These are phyloP conservation scores for Termitomyces heimii DNA, from an alignment of 768 basidiomycete genomes.

Conservation along the genomic window DNA sequence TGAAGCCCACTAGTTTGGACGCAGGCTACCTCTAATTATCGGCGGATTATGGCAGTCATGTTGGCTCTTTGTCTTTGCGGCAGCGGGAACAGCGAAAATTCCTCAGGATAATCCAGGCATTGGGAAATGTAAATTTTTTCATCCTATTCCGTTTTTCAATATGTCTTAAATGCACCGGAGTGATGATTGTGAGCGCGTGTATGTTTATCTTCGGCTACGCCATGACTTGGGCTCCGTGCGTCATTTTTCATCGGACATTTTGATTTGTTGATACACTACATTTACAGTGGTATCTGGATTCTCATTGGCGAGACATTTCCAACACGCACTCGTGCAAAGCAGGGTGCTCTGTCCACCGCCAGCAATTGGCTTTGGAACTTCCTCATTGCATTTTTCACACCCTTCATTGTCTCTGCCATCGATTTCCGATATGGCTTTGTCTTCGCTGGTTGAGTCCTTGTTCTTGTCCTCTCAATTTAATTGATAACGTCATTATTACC, in stretches of 20 bases:
- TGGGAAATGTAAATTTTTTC: conserved; percentile 39
- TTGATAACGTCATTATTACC: not conserved
- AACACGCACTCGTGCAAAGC: conserved; percentile 65
- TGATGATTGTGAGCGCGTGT: conserved; percentile 64
- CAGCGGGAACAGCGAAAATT: conserved; percentile 60
- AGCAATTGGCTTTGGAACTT: conserved; percentile 69
- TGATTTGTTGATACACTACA: not conserved
- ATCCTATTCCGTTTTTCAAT: not conserved
- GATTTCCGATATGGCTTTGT: conserved; percentile 62
- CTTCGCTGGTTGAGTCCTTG: conserved; percentile 45
- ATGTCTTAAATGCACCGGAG: conserved; percentile 16
- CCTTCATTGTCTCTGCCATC: conserved; percentile 57
- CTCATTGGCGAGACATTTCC: conserved; percentile 75
- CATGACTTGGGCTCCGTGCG: conserved; percentile 61
- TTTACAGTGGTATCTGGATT: conserved; percentile 59
- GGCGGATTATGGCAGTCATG: conserved; percentile 66
- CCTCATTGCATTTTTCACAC: conserved; percentile 74
- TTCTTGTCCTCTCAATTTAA: not conserved
- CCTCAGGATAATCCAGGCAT: conserved; percentile 41
- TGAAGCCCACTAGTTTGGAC: conserved; percentile 42
- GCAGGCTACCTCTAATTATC: conserved; percentile 55
- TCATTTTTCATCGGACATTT: not conserved
- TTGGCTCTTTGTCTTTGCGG: conserved; percentile 71
- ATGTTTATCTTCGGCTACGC: conserved; percentile 71
- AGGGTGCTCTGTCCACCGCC: conserved; percentile 60